Evolutionary conservation across 2,329 filamentous ascomycete species (phyloP), one percentile per base, ranked within the genome.

Genomic region (Claviceps purpurea): DNA sequence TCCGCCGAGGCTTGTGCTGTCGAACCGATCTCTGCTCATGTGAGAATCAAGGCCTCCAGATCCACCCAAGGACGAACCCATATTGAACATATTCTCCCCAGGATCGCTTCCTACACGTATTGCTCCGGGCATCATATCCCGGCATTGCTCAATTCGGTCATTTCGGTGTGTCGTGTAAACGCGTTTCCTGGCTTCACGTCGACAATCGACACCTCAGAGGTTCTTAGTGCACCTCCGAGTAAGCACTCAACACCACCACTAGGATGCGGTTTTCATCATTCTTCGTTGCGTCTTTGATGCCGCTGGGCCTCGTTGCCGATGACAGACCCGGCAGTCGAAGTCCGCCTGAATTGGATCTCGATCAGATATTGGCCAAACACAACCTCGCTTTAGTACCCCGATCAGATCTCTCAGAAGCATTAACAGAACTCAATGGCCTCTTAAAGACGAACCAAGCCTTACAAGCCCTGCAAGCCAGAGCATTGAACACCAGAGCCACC

Each of bases 381-480:
- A 71, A 72, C 50, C 61, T 73, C 37, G 71, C 67, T 30, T 59
- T 73, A 49, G 70, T 73, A 7, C 70, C 71, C 38, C 64, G 69
- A n/a, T 70, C 68, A 46, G 70, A 73, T 51, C 67, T 73, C 51
- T 70, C 70, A n/a, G 70, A 73, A 43, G 69, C 66, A 1, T 55
- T 73, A 16, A 67, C 65, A 5, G 70, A 73, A 57, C 65, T 73
- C 51, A 73, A 67, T 42, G 58, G 58, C 6, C 60, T 73, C 20
- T 67, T 73, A 34, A 65, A 64, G 57, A 66, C 62, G 47, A 65
- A 56, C 22, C 50, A 54, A 16, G 52, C 50, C 5, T 41, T 52
- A 24, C 51, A 55, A 26, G 52, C 50, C 3, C 41, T 52, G 39
- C 51, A 55, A 26, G 13, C 54, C 49, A 13, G 51, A 47, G 39